Evolutionary conservation across 768 basidiomycete species (phyloP), one percentile per base, ranked within the genome.

Genomic region (Boletus pseudo-olivaceus): DNA sequence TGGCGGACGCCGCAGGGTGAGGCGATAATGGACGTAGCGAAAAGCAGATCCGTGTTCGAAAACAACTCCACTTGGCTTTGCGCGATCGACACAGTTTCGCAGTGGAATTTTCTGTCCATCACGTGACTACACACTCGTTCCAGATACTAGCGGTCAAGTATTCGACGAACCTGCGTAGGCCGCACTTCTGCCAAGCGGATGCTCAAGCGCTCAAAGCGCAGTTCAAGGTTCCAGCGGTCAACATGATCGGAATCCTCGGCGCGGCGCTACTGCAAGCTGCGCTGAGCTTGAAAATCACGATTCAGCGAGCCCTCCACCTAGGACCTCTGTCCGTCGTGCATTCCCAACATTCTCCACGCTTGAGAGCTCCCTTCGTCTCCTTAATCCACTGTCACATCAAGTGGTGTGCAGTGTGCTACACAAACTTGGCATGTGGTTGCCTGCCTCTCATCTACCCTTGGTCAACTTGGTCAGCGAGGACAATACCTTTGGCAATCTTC

Each of bases 1-100:
- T 65, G 63, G 63, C 63, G 60, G 51, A 65, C 57, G 54, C 64
- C 62, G 63, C 65, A 62, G 51, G 42, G 50, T 29, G 55, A 52
- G 53, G 41, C 52, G 56, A 38, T 48, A 37, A 53, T 58, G 55
- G 54, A 49, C 20, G 56, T 30, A 48, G 33, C 39, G 30, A 37
- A 58, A 51, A 54, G 53, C 35, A 57, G 58, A 63, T 61, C 57
- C 57, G n/a, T 46, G 51, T 29, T 54, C 52, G 50, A 54, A 48
- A 54, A 19, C 44, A n/a, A 32, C 39, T 10, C 33, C n/a, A 9
- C 14, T 9, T 17, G 15, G 20, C 34, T 34, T 20, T 29, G n/a
- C 11, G 17, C 39, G 55, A 53, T 57, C 55, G 53, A 34, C 53
- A 48, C 41, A 30, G 39, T 47, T 47, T 58, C 45, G 35, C 49